phyloP scores from a whole-genome alignment of 2,329 filamentous ascomycete genomes.

The Monilinia vaccinii-corymbosi region DNA sequence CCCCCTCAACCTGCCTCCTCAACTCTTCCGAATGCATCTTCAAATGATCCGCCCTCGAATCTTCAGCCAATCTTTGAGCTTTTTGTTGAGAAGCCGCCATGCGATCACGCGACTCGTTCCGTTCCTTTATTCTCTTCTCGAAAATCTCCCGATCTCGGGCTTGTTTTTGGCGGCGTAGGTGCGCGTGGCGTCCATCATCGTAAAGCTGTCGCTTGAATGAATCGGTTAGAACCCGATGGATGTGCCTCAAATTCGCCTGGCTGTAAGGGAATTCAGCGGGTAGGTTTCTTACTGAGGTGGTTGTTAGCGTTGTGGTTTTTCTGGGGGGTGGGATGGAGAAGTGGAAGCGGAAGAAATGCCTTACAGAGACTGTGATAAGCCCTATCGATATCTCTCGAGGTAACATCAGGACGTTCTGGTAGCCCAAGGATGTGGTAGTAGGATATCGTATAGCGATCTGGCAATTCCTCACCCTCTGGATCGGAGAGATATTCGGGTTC shows the following conservation, averaged over 20 bases:
- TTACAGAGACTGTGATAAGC: background rate
- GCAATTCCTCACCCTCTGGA: too few species aligned
- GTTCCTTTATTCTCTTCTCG: background rate
- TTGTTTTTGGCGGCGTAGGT: background rate
- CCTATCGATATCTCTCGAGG: background rate
- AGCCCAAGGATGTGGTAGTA: background rate
- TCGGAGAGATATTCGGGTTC: too few species aligned
- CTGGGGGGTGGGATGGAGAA: background rate
- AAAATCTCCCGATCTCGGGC: background rate
- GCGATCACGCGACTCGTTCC: too few species aligned
- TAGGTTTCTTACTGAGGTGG: too few species aligned
- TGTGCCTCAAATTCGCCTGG: too few species aligned
- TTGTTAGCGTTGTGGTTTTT: background rate
- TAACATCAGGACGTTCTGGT: background rate
- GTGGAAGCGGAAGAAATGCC: too few species aligned
- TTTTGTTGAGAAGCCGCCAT: background rate
- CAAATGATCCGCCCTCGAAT: background rate
- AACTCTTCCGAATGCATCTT: background rate
- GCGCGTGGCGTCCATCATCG: background rate
- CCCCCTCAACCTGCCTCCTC: background rate
- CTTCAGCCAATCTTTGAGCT: background rate
- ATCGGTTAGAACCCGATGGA: background rate
- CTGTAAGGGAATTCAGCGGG: background rate
- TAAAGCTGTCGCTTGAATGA: background rate
- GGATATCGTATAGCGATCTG: background rate